Base-by-base conservation (phyloP, 2,329 filamentous ascomycete species). In the Arthrobotrys sinensis region DNA sequence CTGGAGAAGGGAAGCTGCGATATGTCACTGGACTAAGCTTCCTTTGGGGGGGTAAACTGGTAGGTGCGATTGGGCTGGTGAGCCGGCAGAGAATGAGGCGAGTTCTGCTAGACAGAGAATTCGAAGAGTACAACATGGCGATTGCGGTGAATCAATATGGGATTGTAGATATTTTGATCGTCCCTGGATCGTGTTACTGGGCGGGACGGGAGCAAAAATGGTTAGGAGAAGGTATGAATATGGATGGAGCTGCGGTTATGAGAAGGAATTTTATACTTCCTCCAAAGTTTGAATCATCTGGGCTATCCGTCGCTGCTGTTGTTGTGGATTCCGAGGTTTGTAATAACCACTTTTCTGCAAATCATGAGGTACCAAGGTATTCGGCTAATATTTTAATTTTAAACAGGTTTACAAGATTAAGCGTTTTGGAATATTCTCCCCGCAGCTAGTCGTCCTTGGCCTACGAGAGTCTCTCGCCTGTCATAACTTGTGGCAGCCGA, bases 151-250 rank as follows among this genome's bases (percentile, higher is more conserved):
- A 71, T 21, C 2, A 16, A 12, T 1, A 1, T 11, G 67, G 67
- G 21, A 24, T 71, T 45, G 67, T 71, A 1, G 67, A 71, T 43
- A 63, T 71, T 19, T 71, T 55, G 7, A 53, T 71, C 12, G 36
- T 43, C 4, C 24, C 24, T 4, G 24, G 24, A 28, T 28, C 24
- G 4, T 28, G 2, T 28, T 28, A 28, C n/a, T n/a, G n/a, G n/a
- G n/a, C 24, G 24, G 28, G 46, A 43, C 16, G n/a, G 16, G 43
- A 19, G 7, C 36, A 32, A 16, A 4, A 53, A 3, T 53, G 67
- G 67, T 34, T 71, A 5, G 67, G 67, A 5, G 45, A 34, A 8
- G 67, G 67, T 5, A n/a, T 34, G 1, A 71, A 71, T 21, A 16
- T 71, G 3, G 24, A 63, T 6, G 21, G 19, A 3, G 16, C 45